Conservation (phyloP, 805 yeast species). For the Wickerhamiella galacta region DNA sequence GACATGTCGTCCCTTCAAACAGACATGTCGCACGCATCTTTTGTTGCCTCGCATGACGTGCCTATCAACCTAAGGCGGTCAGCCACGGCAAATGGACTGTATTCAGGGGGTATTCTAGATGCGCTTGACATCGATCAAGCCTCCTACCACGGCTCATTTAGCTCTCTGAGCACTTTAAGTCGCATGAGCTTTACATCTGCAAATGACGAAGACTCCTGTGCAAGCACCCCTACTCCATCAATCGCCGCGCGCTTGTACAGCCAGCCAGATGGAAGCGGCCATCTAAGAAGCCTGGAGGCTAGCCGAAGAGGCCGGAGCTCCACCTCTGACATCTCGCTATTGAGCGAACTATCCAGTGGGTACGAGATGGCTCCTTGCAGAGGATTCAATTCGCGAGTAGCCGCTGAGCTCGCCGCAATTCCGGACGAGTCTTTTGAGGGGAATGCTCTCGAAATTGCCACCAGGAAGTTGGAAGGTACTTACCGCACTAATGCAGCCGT, state of each 20-base stretch:
- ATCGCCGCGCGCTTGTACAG: no score
- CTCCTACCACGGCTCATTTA: background rate
- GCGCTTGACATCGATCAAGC: background rate
- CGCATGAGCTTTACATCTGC: background rate
- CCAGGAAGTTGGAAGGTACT: conserved; percentile 65
- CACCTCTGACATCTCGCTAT: conserved; percentile 14
- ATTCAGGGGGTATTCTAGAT: background rate
- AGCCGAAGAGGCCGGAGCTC: no score
- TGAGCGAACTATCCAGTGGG: conserved; percentile 15
- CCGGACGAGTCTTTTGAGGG: conserved; percentile 59
- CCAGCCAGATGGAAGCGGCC: no score
- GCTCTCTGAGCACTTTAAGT: background rate
- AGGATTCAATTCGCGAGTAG: conserved; percentile 38
- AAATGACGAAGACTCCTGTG: background rate
- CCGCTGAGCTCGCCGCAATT: conserved; percentile 64
- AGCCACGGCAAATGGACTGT: background rate
- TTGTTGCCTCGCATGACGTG: background rate
- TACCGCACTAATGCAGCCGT: background rate
- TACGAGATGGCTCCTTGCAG: conserved; percentile 18
- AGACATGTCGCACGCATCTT: background rate
- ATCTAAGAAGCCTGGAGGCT: no score
- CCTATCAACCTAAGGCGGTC: background rate
- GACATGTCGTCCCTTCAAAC: background rate
- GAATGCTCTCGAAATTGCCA: conserved; percentile 60
- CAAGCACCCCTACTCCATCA: no score